Evolutionary conservation across 2,329 filamentous ascomycete genomes (phyloP), one percentile per base, ranked within the genome.

Genomic region (Lizonia empirigonia): DNA sequence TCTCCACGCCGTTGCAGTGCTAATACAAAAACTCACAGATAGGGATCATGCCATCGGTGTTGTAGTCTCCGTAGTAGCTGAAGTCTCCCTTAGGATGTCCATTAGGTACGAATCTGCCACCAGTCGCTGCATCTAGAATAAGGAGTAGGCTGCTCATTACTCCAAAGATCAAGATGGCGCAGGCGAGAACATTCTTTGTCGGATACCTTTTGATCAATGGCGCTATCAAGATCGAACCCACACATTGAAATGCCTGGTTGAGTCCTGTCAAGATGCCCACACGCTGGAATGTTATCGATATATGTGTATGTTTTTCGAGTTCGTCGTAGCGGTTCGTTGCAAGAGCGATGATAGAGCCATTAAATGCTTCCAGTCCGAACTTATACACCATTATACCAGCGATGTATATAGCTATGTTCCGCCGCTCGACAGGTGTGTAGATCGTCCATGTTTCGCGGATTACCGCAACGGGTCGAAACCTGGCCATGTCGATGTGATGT

Each of bases 351-450:
- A 81, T 74, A 24, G 78, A 80, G 1, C 78, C 78, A 59, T 78
- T 80, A 68, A 80, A 81, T 8, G 77, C 77, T 59, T 80, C 78
- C 10, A 80, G 71, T 20, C 77, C 78, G 50, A 81, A 79, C 58
- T 81, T 81, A 69, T 80, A 81, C 34, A 79, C 65, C 76, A 80
- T 80, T 50, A 81, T 80, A 5, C 78, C 79, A 7, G 68, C 55
- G 39, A 80, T 78, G 63, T 81, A 80, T 12, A 66, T 61, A 19
- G 52, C 56, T 37, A 65, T 66, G 46, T 65, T 66, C 41, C 76
- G 74, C 46, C 75, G 76, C 60, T 82, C 78, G 29, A 60, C 41
- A 5, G 68, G 54, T 7, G 69, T 70, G 60, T 77, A 78, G 42
- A 63, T 59, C 19, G 49, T 53, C 65, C 65, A 70, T 59, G 63